These are phyloP conservation scores for Pythium aphanidermatum DNA, from an alignment of 352 stramenopile species.

Conservation along the genomic window DNA sequence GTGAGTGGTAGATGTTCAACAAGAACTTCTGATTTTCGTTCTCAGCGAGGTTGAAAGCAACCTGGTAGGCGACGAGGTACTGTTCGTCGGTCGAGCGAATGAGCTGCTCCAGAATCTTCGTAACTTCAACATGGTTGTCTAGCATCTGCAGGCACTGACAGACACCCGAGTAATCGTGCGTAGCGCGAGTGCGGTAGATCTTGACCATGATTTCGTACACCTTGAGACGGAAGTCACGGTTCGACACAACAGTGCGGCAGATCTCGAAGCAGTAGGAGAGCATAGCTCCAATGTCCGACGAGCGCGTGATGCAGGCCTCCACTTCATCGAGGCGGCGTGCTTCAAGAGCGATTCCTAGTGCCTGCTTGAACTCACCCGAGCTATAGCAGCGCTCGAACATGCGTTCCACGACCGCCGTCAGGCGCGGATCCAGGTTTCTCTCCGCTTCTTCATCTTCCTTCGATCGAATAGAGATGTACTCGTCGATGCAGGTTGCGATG, in stretches of 20 bases:
- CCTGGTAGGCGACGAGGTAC: constrained; percentile 93
- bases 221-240: constrained; percentile 93
- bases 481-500: constrained; percentile 96
- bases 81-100: constrained; percentile 65
- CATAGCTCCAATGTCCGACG: constrained; percentile 58
- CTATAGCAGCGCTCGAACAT: constrained; percentile 98
- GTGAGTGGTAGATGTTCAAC: constrained; percentile 81
- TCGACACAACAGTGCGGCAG: constrained; percentile 90
- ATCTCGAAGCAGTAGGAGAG: constrained; percentile 93
- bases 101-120: constrained; percentile 85
- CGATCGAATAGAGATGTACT: constrained; percentile 91
- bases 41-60: constrained; percentile 97
- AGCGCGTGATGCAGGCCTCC: constrained; percentile 85
- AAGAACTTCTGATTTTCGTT: constrained; percentile 98
- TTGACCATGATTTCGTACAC: constrained; percentile 91
- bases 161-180: constrained; percentile 66
- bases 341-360: constrained; percentile 97
- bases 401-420: constrained; percentile 94
- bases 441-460: constrained; percentile 74
- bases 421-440: constrained; percentile 81
- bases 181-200: constrained; percentile 58
- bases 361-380: constrained; percentile 93
- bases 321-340: constrained; percentile 90
- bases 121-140: constrained; percentile 75
- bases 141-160: constrained; percentile 89